phyloP scores from a whole-genome alignment of 2,329 filamentous ascomycete species.

The Colletotrichum viniferum region DNA sequence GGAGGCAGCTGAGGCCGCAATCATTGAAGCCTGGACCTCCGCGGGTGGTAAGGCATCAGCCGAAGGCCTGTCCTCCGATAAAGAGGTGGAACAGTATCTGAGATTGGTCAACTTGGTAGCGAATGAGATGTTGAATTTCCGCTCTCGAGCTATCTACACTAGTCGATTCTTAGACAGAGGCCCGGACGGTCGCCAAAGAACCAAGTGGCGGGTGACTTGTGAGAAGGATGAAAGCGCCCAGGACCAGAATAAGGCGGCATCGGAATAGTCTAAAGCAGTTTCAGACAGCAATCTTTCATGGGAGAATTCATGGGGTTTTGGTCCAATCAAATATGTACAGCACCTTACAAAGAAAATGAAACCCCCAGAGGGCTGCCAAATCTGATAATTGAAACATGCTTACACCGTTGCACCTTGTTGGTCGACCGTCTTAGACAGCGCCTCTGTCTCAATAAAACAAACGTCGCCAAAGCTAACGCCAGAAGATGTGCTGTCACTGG shows the following conservation, averaged over 20 bases:
- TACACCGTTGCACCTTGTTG: neutral
- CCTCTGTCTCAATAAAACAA: neutral
- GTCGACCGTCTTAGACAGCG: no score
- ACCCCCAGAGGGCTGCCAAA: neutral
- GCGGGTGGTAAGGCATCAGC: neutral
- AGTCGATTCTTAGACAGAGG: neutral
- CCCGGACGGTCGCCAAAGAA: neutral
- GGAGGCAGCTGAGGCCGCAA: neutral
- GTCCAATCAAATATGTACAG: neutral
- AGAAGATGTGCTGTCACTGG: no score
- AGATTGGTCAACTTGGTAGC: neutral
- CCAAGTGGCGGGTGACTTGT: neutral
- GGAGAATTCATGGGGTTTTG: neutral
- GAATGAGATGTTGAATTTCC: neutral
- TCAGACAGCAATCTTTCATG: neutral
- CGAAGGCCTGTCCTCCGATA: neutral
- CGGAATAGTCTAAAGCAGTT: neutral
- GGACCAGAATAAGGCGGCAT: neutral
- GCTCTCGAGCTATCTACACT: neutral
- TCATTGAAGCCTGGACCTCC: neutral
- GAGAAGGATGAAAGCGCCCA: neutral
- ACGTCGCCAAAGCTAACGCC: neutral
- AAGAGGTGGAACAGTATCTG: neutral
- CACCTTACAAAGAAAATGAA: neutral
- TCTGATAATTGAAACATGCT: neutral